Conservation (phyloP, 768 basidiomycete species). For the Strobilomyces dryophilus region DNA sequence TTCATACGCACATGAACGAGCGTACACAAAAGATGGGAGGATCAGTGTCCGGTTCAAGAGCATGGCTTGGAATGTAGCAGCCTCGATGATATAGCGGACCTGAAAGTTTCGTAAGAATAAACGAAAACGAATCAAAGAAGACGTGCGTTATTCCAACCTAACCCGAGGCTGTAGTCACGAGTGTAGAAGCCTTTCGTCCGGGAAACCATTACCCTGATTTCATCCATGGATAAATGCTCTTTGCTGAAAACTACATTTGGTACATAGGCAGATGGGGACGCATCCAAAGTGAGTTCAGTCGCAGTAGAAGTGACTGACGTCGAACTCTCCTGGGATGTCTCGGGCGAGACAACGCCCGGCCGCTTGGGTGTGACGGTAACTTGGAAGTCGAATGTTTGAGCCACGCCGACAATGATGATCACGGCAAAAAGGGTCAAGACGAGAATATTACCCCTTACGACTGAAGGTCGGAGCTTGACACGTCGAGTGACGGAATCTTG, state of each 20-base stretch:
- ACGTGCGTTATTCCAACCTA: conserved; percentile 45
- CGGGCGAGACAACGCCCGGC: background rate
- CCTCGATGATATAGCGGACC: conserved; percentile 45
- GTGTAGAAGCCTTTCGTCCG: conserved; percentile 38
- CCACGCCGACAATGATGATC: conserved; percentile 8
- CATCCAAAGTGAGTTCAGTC: background rate
- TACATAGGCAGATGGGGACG: background rate
- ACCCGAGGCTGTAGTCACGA: conserved; percentile 40
- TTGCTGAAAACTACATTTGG: conserved; percentile 1
- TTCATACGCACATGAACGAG: conserved; percentile 39
- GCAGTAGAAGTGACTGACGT: background rate
- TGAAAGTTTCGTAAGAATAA: conserved; percentile 9
- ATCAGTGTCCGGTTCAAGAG: conserved; percentile 39
- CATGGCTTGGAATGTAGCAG: conserved; percentile 35
- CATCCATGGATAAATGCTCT: conserved; percentile 25
- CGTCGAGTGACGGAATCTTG: background rate
- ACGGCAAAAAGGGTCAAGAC: conserved; percentile 1
- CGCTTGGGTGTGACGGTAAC: conserved; percentile 2
- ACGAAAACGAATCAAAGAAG: background rate
- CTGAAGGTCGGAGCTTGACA: background rate
- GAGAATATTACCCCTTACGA: conserved; percentile 7
- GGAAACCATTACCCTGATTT: conserved; percentile 32
- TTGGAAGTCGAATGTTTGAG: conserved; percentile 11
- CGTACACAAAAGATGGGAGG: conserved; percentile 40
- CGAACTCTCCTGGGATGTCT: background rate